Evolutionary conservation across 257 asterid species (phyloP).

Genomic region (Ehretia macrophylla): DNA sequence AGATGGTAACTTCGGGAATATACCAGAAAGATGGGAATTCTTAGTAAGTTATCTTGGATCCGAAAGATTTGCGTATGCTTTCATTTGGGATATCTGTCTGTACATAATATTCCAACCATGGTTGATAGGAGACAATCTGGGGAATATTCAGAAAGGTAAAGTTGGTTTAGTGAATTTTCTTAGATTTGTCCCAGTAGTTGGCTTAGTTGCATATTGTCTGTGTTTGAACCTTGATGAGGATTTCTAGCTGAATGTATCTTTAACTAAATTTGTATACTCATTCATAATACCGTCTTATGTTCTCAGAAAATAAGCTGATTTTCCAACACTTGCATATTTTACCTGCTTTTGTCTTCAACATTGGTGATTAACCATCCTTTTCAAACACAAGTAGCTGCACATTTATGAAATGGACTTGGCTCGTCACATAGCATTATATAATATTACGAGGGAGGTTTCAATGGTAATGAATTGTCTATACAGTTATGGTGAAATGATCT

Average conservation of each 20-base stretch:
- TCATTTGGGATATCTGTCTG: conserved; percentile 79
- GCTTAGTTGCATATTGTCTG: conserved; percentile 68
- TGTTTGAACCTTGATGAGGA: conserved; percentile 45
- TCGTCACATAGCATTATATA: too few species aligned
- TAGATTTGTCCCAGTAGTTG: conserved; percentile 75
- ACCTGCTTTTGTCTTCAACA: too few species aligned
- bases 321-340: too few species aligned
- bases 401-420: too few species aligned
- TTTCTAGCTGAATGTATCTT: conserved; percentile 20
- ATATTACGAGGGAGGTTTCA: too few species aligned
- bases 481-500: too few species aligned
- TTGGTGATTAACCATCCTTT: too few species aligned
- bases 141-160: conserved; percentile 53
- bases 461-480: too few species aligned
- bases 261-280: background rate
- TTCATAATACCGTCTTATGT: background rate
- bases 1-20: conserved; percentile 55
- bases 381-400: too few species aligned
- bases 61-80: conserved; percentile 90
- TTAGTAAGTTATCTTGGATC: conserved; percentile 55
- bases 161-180: conserved; percentile 43
- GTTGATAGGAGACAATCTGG: conserved; percentile 78
- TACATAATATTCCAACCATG: conserved; percentile 84
- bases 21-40: conserved; percentile 62
- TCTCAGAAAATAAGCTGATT: too few species aligned